Percentiles rank a stretch among this genome's conserved stretches.
Conservation (phyloP, 495 filamentous ascomycete genomes). For the Penicillium paxilli region DNA sequence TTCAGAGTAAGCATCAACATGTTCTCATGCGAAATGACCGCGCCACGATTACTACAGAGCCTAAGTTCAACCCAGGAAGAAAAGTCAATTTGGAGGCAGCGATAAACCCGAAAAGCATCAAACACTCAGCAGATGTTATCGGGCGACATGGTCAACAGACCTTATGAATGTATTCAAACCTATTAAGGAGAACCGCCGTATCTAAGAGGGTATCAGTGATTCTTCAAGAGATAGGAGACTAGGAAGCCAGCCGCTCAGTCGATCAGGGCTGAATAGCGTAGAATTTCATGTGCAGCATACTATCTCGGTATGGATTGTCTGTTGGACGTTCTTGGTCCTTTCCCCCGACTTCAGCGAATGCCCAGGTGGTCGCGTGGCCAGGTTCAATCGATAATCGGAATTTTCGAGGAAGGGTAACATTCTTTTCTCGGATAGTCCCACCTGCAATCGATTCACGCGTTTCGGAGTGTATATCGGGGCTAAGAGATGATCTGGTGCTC, state of each 20-base stretch:
- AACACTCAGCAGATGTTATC: not conserved
- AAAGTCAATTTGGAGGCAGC: not conserved
- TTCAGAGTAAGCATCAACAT: not conserved
- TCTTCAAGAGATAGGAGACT: not conserved
- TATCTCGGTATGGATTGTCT: too few species aligned
- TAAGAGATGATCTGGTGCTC: not conserved
- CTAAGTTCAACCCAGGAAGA: not conserved
- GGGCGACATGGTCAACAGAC: slow-evolving; percentile 9
- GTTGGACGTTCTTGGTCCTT: not conserved
- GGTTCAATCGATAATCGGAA: not conserved
- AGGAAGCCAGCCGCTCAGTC: too few species aligned
- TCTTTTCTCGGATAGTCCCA: slow-evolving; percentile 2
- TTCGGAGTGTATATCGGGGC: slow-evolving; percentile 3
- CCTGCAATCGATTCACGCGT: not conserved
- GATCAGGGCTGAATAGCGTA: too few species aligned
- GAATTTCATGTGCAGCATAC: too few species aligned
- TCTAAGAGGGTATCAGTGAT: not conserved
- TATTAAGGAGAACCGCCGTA: not conserved
- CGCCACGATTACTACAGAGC: not conserved
- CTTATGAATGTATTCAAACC: not conserved
- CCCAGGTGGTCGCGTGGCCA: not conserved
- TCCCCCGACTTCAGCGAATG: not conserved
- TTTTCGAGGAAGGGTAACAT: slow-evolving; percentile 12
- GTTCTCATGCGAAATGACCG: not conserved
- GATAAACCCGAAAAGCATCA: not conserved